Percentiles rank a stretch among this genome's conserved stretches.
Conservation (phyloP, 257 asterid genomes). For the Thymus quinquecostatus region DNA sequence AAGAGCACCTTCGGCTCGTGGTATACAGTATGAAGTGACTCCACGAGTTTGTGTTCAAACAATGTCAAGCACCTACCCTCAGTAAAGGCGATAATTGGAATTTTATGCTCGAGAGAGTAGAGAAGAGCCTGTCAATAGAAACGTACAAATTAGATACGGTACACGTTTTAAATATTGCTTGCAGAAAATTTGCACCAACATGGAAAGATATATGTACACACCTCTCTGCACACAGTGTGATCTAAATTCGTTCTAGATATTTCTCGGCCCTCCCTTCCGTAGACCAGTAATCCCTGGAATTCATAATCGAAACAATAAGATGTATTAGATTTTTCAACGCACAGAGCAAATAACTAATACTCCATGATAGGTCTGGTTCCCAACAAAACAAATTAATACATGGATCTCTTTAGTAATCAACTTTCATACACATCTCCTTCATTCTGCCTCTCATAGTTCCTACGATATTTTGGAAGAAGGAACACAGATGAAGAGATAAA, state of each 20-base stretch:
- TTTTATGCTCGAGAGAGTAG: conserved; percentile 74
- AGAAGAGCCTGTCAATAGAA: conserved; percentile 64
- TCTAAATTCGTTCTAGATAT: conserved; percentile 82
- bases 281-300: conserved; percentile 93
- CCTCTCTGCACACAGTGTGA: conserved; percentile 78
- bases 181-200: conserved; percentile 22
- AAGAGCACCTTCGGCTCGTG: conserved; percentile 87
- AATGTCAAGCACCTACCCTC: conserved; percentile 80
- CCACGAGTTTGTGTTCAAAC: conserved; percentile 90
- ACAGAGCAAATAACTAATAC: no score
- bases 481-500: not conserved
- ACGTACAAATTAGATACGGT: conserved; percentile 8
- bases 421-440: not conserved
- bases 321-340: no score
- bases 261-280: conserved; percentile 94
- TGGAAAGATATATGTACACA: conserved; percentile 31
- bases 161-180: conserved; percentile 11
- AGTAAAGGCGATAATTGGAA: conserved; percentile 89
- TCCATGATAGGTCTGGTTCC: no score
- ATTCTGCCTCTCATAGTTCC: not conserved
- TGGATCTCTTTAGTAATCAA: conserved; percentile 7
- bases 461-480: not conserved
- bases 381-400: not conserved
- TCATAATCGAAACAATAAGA: conserved; percentile 21
- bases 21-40: conserved; percentile 85